Conservation (phyloP, 495 filamentous ascomycete genomes). For the Pseudevernia furfuracea region DNA sequence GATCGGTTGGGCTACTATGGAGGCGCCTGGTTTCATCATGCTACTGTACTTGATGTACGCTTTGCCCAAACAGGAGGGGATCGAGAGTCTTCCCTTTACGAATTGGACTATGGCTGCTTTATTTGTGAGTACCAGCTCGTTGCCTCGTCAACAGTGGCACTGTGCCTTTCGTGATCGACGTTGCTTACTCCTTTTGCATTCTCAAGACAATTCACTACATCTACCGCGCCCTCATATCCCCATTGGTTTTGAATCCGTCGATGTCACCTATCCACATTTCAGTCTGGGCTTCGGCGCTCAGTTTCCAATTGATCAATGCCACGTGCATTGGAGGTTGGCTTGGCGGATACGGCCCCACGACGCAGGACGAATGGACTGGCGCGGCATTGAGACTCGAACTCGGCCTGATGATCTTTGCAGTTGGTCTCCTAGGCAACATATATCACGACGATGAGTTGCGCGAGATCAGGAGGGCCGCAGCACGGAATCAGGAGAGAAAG, state of each 20-base stretch:
- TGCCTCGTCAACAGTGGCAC: neutral
- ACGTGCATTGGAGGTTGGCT: slow-evolving; percentile 72
- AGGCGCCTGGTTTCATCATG: slow-evolving; percentile 65
- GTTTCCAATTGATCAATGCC: slow-evolving; percentile 76
- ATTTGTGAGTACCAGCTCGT: slow-evolving; percentile 41
- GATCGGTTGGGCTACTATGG: slow-evolving; percentile 81
- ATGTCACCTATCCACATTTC: slow-evolving; percentile 79
- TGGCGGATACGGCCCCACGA: slow-evolving; percentile 63
- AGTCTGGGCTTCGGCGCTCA: slow-evolving; percentile 51
- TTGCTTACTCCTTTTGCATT: slow-evolving; percentile 25
- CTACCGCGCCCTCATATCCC: slow-evolving; percentile 78
- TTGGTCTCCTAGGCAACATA: slow-evolving; percentile 73
- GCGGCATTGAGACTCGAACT: slow-evolving; percentile 30
- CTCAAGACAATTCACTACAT: slow-evolving; percentile 64
- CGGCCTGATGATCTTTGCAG: slow-evolving; percentile 53
- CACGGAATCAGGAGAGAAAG: slow-evolving; percentile 38
- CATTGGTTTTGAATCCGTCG: slow-evolving; percentile 69
- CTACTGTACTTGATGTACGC: slow-evolving; percentile 68
- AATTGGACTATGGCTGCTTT: slow-evolving; percentile 60
- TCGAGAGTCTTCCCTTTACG: slow-evolving; percentile 51
- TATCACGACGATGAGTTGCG: slow-evolving; percentile 73
- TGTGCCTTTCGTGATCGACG: slow-evolving; percentile 1
- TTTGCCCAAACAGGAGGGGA: slow-evolving; percentile 47
- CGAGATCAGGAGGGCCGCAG: slow-evolving; percentile 60
- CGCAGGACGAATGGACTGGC: slow-evolving; percentile 48